These are phyloP conservation scores for Mimosa bimucronata DNA, from an alignment of 306 rosid species.

Conservation along the genomic window DNA sequence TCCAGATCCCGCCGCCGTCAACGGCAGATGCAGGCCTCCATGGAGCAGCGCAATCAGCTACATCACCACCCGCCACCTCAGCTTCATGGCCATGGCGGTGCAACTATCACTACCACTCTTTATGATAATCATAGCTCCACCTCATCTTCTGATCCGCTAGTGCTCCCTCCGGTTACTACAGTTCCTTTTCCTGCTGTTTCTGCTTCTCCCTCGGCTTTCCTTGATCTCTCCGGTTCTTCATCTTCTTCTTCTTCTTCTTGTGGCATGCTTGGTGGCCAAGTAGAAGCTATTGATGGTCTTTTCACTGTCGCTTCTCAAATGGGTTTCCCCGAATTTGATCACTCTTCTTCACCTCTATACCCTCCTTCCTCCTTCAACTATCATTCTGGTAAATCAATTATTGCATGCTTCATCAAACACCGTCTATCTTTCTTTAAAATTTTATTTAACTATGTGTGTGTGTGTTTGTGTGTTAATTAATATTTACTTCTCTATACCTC, in stretches of 20 bases:
- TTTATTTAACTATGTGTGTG: not conserved
- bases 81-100: conserved; percentile 34
- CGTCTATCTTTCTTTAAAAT: not conserved
- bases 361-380: conserved; percentile 58
- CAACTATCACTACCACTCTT: conserved; percentile 39
- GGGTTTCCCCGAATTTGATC: conserved; percentile 61
- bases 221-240: conserved; percentile 47
- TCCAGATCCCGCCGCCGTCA: conserved; percentile 98
- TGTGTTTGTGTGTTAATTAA: not conserved
- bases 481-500: not conserved
- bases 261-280: conserved; percentile 19
- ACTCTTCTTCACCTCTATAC: conserved; percentile 47
- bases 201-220: not conserved
- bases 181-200: conserved; percentile 22
- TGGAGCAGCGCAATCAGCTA: conserved; percentile 44
- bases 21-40: conserved; percentile 76
- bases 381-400: conserved; percentile 60
- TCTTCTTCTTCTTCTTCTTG: conserved; percentile 56
- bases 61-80: not conserved
- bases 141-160: not conserved
- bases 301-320: conserved; percentile 52
- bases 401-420: conserved; percentile 40
- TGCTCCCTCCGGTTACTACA: not conserved
- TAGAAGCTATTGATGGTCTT: conserved; percentile 31
- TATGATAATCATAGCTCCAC: conserved; percentile 22